These are phyloP conservation scores for Candolleomyces efflorescens DNA, from an alignment of 768 basidiomycete species.

Conservation along the genomic window DNA sequence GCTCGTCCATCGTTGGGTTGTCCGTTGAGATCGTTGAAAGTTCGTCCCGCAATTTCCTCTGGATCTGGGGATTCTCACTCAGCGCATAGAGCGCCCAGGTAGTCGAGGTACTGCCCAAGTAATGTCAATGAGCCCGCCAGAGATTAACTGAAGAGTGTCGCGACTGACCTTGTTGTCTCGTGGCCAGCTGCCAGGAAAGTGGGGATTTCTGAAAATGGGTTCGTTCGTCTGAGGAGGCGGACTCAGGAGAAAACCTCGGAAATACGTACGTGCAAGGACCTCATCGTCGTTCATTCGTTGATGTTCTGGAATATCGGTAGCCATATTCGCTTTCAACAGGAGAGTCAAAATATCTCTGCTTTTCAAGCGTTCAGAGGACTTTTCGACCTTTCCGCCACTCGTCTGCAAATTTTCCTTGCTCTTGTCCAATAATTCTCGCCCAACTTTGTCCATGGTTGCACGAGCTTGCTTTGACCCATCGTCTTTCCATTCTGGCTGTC, in stretches of 20 bases:
- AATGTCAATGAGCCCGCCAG: neutral
- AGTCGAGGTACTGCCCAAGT: slow-evolving; percentile 29
- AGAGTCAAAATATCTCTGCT: slow-evolving; percentile 58
- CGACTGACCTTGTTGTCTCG: slow-evolving; percentile 41
- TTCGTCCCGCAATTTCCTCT: slow-evolving; percentile 55
- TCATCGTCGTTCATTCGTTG: slow-evolving; percentile 53
- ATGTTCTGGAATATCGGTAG: slow-evolving; percentile 48
- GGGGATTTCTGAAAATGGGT: slow-evolving; percentile 42
- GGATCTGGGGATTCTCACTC: slow-evolving; percentile 40
- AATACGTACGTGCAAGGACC: slow-evolving; percentile 44
- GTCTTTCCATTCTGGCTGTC: slow-evolving; percentile 31
- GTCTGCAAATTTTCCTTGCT: slow-evolving; percentile 39
- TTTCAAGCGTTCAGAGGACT: slow-evolving; percentile 22
- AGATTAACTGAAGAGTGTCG: neutral
- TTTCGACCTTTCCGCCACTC: slow-evolving; percentile 25
- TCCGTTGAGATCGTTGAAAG: slow-evolving; percentile 45
- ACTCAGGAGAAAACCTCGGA: too few relatives aligned
- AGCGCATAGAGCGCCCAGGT: slow-evolving; percentile 61
- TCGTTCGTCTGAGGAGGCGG: too few relatives aligned
- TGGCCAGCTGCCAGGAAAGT: slow-evolving; percentile 60
- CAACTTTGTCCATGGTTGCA: slow-evolving; percentile 46
- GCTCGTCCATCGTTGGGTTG: slow-evolving; percentile 62
- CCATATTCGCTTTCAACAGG: slow-evolving; percentile 61
- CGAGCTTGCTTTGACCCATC: slow-evolving; percentile 25
- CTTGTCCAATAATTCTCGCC: slow-evolving; percentile 39